Conservation (phyloP, 495 filamentous ascomycete species). For the Hapsidospora chrysogenum region DNA sequence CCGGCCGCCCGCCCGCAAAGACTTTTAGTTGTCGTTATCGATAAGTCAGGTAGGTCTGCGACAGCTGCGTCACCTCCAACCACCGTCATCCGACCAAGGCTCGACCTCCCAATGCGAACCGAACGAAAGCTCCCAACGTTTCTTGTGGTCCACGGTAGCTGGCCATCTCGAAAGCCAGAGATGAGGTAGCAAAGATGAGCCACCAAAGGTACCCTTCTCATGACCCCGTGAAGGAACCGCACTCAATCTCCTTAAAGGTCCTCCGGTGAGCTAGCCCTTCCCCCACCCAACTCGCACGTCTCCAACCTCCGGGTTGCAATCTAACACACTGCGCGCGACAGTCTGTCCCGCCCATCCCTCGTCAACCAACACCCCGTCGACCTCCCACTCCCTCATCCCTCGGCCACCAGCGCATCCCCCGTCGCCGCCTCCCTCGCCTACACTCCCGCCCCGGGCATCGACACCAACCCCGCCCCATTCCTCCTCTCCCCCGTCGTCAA, state of each 20-base stretch:
- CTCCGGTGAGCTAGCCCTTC: slow-evolving; percentile 28
- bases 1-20: no score
- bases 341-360: slow-evolving; percentile 34
- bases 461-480: slow-evolving; percentile 27
- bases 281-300: no score
- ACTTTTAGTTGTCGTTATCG: no score
- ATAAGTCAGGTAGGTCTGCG: no score
- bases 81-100: no score
- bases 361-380: slow-evolving; percentile 31
- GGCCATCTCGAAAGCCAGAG: no score
- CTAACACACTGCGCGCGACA: no score
- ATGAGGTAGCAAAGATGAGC: slow-evolving; percentile 27
- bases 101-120: no score
- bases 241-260: slow-evolving; percentile 77
- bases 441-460: slow-evolving; percentile 6
- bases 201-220: slow-evolving; percentile 38
- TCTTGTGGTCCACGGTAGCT: no score
- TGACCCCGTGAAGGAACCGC: slow-evolving; percentile 52
- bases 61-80: no score
- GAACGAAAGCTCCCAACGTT: no score
- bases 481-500: slow-evolving; percentile 47
- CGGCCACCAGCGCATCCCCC: slow-evolving; percentile 11
- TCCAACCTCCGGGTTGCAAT: no score
- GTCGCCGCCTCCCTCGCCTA: slow-evolving; percentile 31
- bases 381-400: slow-evolving; percentile 12